Evolutionary conservation across 805 yeast species (phyloP).

Genomic region (Cyberlindnera mycetangii): DNA sequence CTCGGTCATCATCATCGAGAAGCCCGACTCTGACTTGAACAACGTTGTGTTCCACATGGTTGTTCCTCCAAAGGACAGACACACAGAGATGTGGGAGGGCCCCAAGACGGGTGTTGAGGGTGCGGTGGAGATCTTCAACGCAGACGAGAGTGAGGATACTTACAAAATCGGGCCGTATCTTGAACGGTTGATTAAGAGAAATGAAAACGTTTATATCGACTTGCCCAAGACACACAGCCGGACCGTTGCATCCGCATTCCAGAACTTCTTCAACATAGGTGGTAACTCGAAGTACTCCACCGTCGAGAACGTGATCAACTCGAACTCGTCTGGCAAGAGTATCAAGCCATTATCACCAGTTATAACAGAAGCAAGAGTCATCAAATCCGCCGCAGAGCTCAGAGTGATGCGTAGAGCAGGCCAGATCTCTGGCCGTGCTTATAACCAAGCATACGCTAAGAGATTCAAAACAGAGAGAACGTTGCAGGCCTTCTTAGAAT

Average conservation of each 20-base stretch:
- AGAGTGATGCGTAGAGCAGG: conserved; percentile 80
- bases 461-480: conserved; percentile 72
- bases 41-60: conserved; percentile 68
- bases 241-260: conserved; percentile 23
- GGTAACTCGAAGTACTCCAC: conserved; percentile 28
- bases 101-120: conserved; percentile 84
- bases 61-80: conserved; percentile 78
- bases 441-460: conserved; percentile 74
- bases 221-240: conserved; percentile 27
- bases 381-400: conserved; percentile 77
- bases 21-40: conserved; percentile 48
- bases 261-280: conserved; percentile 30
- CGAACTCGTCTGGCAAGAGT: conserved; percentile 30
- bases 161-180: conserved; percentile 43
- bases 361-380: conserved; percentile 51
- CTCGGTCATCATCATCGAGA: conserved; percentile 65
- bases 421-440: conserved; percentile 76
- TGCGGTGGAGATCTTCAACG: conserved; percentile 80
- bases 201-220: conserved; percentile 57
- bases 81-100: conserved; percentile 93
- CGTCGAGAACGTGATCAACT: conserved; percentile 27
- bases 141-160: conserved; percentile 65
- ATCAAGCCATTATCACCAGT: conserved; percentile 42
- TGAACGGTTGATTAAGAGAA: conserved; percentile 43
- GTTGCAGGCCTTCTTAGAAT: conserved; percentile 76